These are phyloP conservation scores for Hylodesmum podocarpum DNA, from an alignment of 306 rosid genomes.

Conservation along the genomic window DNA sequence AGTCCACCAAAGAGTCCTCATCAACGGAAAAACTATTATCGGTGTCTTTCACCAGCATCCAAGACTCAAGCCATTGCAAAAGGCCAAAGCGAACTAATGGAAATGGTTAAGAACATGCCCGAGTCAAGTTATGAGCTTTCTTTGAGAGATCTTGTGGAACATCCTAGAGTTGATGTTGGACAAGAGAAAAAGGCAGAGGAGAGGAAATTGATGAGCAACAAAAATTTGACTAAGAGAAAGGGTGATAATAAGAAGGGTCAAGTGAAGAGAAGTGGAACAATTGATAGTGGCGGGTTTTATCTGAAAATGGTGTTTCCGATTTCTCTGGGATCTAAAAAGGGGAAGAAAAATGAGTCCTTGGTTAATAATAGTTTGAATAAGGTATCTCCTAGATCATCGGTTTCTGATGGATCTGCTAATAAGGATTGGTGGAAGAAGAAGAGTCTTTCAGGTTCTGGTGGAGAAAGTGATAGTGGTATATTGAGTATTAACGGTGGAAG, in stretches of 20 bases:
- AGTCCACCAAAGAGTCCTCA: conserved; percentile 42
- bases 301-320: conserved; percentile 73
- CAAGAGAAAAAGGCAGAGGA: conserved; percentile 18
- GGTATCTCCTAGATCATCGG: conserved; percentile 56
- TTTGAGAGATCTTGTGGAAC: conserved; percentile 76
- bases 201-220: conserved; percentile 16
- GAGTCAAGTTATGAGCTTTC: conserved; percentile 85
- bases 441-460: conserved; percentile 41
- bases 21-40: conserved; percentile 32
- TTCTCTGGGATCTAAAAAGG: conserved; percentile 45
- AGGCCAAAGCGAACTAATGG: conserved; percentile 89
- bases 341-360: conserved; percentile 39
- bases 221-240: conserved; percentile 24
- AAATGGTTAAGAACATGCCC: conserved; percentile 84
- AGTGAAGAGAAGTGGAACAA: conserved; percentile 34
- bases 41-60: conserved; percentile 61
- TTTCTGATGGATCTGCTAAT: conserved; percentile 39
- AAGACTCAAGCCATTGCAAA: conserved; percentile 69
- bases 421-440: conserved; percentile 86
- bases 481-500: conserved; percentile 58
- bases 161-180: conserved; percentile 17
- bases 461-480: conserved; percentile 49
- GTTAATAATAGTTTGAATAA: conserved; percentile 33
- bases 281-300: conserved; percentile 69
- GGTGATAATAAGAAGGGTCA: conserved; percentile 32